phyloP scores from a whole-genome alignment of 257 asterid species.

The Gentiana straminea region DNA sequence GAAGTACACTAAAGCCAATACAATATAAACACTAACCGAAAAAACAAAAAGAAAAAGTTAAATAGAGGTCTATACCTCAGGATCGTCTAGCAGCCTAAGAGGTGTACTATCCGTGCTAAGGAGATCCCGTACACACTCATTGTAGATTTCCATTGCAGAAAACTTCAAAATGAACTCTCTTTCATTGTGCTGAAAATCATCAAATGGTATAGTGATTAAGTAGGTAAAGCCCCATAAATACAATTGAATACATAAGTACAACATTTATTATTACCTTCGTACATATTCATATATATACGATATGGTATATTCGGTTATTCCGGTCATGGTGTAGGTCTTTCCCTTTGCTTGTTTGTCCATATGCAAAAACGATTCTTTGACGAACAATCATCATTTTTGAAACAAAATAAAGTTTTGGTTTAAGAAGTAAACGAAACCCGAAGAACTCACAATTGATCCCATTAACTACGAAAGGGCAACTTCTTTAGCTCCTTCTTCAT shows the following conservation, averaged over 20 bases:
- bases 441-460: conserved; percentile 75
- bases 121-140: conserved; percentile 91
- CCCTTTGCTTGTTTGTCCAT: conserved; percentile 99
- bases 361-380: conserved; percentile 85
- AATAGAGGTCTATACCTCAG: conserved; percentile 47
- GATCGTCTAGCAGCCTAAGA: conserved; percentile 83
- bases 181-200: conserved; percentile 55
- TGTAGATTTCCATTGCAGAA: conserved; percentile 93
- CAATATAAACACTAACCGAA: too few species aligned
- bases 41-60: too few species aligned
- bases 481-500: conserved; percentile 80
- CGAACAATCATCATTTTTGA: conserved; percentile 9
- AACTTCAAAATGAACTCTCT: conserved; percentile 67
- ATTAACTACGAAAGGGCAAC: conserved; percentile 80
- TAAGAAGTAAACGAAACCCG: neutral
- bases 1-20: neutral
- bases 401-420: conserved; percentile 1
- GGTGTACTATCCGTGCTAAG: conserved; percentile 60
- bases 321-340: conserved; percentile 90
- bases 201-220: conserved; percentile 2
- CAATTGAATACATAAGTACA: conserved; percentile 3
- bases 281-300: conserved; percentile 69
- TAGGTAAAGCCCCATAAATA: neutral
- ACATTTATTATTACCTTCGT: conserved; percentile 37
- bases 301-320: conserved; percentile 76